Evolutionary conservation across 768 basidiomycete species (phyloP), one percentile per base, ranked within the genome.

Genomic region (Boletus tylopilopsis): DNA sequence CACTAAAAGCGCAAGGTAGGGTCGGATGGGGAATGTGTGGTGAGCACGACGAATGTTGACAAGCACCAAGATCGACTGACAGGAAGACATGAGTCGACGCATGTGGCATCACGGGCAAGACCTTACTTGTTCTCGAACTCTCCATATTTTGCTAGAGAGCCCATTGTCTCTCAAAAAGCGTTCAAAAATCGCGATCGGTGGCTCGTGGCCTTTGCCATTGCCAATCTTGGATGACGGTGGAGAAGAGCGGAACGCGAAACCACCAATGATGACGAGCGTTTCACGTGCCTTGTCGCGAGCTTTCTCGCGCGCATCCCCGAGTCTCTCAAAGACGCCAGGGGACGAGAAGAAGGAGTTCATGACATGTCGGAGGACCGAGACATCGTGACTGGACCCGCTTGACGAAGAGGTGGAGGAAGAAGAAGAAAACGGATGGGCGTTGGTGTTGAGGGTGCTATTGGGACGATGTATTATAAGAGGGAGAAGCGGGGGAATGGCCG

Each of bases 121-220:
- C n/a, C 82, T 58, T 63, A 87, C 90, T 78, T 93, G 92, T 68
- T 95, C 92, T 46, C 87, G 76, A 32, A 90, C 84, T 68, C 86
- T 85, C 81, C 86, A 86, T 8, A 86, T 85, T 72, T 94, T 94
- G 69, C 88, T 91, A 36, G 70, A 71, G 33, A 94, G 66, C 3
- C 87, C 93, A 6, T 63, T 72, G 57, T 94, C 93, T 57, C 77
- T 80, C 53, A 94, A 46, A 56, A 78, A 76, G 38, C 81, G 74
- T 64, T 94, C 91, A 56, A 90, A 88, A 25, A 83, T 71, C 58
- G 73, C 71, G 42, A 87, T 64, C 11, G 87, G 85, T 15, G 81
- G 80, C 68, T 92, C 89, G 15, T 73, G 72, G 22, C 80, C 78
- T 66, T 90, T 91, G 32, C 75, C 75, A 50, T 71, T 73, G 42